Base-by-base conservation (phyloP, 2,329 filamentous ascomycete species). In the Fusarium goolgardi region DNA sequence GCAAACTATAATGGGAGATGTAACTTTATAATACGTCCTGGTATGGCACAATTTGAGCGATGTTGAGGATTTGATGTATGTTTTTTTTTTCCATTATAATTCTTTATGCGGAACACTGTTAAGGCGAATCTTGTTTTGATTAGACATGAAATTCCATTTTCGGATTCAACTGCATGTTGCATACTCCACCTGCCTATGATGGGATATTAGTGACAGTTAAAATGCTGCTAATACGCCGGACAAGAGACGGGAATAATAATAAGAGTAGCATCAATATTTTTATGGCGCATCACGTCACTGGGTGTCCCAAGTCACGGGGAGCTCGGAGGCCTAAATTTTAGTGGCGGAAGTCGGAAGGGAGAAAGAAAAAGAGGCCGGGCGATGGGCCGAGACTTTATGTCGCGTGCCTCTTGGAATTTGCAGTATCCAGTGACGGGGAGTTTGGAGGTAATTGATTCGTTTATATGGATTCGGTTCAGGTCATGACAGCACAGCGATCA, bases 311-410 rank as follows among this genome's bases (percentile, higher is more conserved):
- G 67, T 68, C 67, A 68, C 67, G 67, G 67, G 67, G 67, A 70
- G 67, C 59, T 64, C 63, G 43, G 21, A 31, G 18, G n/a, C 29
- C 32, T 39, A 37, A 23, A 18, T n/a, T 20, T 37, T 61, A 60
- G 61, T 35, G 18, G 59, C 67, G 67, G 66, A 61, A 69, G 63
- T 69, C 66, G 66, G 66, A 67, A 53, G 56, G 50, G 52, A 9
- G 25, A 46, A 39, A 34, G 11, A 20, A 20, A 39, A 15, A 23
- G 46, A 50, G 55, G 59, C 63, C 59, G 55, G 25, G 63, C 59
- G 59, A 70, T 50, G 44, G 59, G 53, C 67, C 63, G 63, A 44
- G 23, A 43, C 29, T 39, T 29, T 55, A 8, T 41, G 50, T 27
- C 34, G 43, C 8, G 37, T 50, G 20, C 18, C 44, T 29, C 15